A percentile compares a stretch with the other conserved stretches of the same genome.
phyloP scores from a whole-genome alignment of 2,329 filamentous ascomycete species.

The Talaromyces sp. region DNA sequence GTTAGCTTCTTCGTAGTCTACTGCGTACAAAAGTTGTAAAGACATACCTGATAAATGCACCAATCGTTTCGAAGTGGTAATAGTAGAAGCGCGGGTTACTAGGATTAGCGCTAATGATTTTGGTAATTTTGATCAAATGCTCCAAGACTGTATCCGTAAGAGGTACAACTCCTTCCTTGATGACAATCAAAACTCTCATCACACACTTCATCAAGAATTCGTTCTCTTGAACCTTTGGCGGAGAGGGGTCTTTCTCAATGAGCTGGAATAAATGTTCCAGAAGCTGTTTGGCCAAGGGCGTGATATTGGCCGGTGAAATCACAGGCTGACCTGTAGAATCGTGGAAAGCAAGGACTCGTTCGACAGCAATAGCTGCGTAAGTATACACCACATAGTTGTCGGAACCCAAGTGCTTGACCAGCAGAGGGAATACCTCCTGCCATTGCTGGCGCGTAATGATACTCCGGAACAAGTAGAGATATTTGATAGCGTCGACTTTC shows the following conservation, averaged over 20 bases:
- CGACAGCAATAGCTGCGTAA: slow-evolving; percentile 94
- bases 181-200: slow-evolving; percentile 93
- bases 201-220: slow-evolving; percentile 98
- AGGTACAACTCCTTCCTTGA: slow-evolving; percentile 71
- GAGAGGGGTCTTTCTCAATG: slow-evolving; percentile 75
- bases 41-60: slow-evolving; percentile 69
- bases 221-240: slow-evolving; percentile 95
- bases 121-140: slow-evolving; percentile 83
- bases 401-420: slow-evolving; percentile 86
- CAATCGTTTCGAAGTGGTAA: slow-evolving; percentile 93
- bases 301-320: slow-evolving; percentile 73
- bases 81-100: slow-evolving; percentile 98
- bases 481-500: slow-evolving; percentile 98
- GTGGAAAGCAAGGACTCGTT: slow-evolving; percentile 79
- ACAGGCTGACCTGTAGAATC: slow-evolving; percentile 70
- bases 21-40: too few species aligned
- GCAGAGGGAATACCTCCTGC: slow-evolving; percentile 79
- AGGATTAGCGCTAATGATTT: slow-evolving; percentile 87
- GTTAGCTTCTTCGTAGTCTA: slow-evolving; percentile 10
- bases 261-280: slow-evolving; percentile 85
- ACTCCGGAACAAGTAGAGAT: slow-evolving; percentile 92
- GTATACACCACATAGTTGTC: slow-evolving; percentile 96
- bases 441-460: slow-evolving; percentile 89
- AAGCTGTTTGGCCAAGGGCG: slow-evolving; percentile 77
- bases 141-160: slow-evolving; percentile 73